These are phyloP conservation scores for Fusarium sp. DNA, from an alignment of 2,329 filamentous ascomycete species.

Conservation along the genomic window DNA sequence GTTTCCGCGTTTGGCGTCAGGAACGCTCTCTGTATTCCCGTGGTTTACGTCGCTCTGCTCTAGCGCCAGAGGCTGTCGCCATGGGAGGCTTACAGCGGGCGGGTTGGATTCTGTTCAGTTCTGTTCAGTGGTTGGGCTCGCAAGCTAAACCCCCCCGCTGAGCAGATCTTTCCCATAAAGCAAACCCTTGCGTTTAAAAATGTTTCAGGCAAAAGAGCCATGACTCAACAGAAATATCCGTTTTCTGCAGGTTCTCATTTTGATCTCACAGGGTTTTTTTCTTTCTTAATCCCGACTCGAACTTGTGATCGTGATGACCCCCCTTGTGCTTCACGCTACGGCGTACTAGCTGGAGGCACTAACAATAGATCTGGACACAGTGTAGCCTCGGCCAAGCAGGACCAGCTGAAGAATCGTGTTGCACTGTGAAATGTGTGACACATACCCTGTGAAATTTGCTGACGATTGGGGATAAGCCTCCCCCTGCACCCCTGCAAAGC, in stretches of 20 bases:
- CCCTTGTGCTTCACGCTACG: background rate
- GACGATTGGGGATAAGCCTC: background rate
- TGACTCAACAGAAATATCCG: background rate
- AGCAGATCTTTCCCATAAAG: background rate
- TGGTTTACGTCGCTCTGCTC: background rate
- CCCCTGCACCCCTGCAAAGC: background rate
- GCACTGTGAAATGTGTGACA: background rate
- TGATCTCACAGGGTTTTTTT: background rate
- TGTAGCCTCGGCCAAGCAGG: background rate
- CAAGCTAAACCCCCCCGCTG: background rate
- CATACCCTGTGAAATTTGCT: background rate
- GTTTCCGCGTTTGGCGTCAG: slow-evolving; percentile 1
- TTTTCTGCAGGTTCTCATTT: background rate
- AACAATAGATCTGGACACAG: background rate
- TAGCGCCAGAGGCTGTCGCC: background rate
- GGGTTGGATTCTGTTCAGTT: background rate
- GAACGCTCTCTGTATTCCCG: background rate
- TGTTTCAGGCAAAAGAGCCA: background rate
- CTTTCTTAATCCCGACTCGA: background rate
- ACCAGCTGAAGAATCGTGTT: background rate
- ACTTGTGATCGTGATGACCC: background rate
- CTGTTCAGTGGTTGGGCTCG: background rate
- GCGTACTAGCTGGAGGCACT: background rate
- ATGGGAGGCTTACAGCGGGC: background rate
- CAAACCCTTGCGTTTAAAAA: background rate